Evolutionary conservation across 768 basidiomycete species (phyloP), one percentile per base, ranked within the genome.

Genomic region (Termitomyces sp.): DNA sequence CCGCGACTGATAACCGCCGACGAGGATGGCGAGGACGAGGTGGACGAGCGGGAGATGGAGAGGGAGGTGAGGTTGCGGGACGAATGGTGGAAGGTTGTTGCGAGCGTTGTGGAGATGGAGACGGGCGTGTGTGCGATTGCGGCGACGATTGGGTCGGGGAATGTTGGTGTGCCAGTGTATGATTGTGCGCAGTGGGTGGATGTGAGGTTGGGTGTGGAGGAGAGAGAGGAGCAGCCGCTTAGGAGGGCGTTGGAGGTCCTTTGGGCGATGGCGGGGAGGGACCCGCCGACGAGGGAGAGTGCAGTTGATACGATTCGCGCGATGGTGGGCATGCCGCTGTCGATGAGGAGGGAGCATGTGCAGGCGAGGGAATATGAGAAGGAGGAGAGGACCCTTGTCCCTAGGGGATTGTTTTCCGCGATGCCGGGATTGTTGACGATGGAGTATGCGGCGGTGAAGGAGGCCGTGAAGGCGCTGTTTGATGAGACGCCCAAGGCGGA

Each of bases 211-310:
- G 74, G 74, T 14, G 61, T 40, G 25, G 65, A 70, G 25, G 69
- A 70, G 37, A 64, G 61, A 9, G 70, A 69, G 10, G 75, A 81
- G 9, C 76, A 79, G 23, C 67, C 69, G 34, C 65, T 86, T n/a
- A 68, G 65, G 47, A 75, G 77, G 10, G 76, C 77, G 0, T 62
- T 89, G 25, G 68, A 70, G 4, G 66, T 86, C 16, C 69, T 91
- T 39, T 73, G 77, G 34, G 54, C 56, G 14, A 91, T 91, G 87
- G 69, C 82, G 44, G 68, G 71, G 57, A 83, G 78, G 62, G 79
- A 80, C 25, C 77, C 78, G 0, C 71, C 73, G 52, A 73, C 78
- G 28, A 77, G 80, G 60, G 72, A 70, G 19, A 85, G 87, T 41
- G 83, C 80, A 0, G 71, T 87, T 49, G 82, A 82, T 34, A 70